Evolutionary conservation across 2,329 filamentous ascomycete genomes (phyloP).

Genomic region (Clarireedia monteithiana): DNA sequence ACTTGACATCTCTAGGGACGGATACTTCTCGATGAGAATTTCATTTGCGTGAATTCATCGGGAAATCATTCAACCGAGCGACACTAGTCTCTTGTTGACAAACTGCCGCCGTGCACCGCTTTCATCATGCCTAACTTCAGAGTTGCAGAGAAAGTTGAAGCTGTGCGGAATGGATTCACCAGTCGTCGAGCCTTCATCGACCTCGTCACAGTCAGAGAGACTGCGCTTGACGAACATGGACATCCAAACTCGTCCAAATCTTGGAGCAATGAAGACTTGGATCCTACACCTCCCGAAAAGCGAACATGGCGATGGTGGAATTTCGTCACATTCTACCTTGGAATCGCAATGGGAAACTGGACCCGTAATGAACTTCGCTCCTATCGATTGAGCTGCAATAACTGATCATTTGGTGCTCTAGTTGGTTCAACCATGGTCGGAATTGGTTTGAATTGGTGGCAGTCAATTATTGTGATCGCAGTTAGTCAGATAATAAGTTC

Average conservation of each 20-base stretch:
- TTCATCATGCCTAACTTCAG: neutral
- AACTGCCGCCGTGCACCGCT: constrained; percentile 8
- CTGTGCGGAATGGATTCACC: constrained; percentile 18
- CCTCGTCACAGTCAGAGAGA: constrained; percentile 19
- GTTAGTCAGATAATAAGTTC: constrained; percentile 35
- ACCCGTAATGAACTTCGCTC: constrained; percentile 15
- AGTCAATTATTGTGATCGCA: constrained; percentile 37
- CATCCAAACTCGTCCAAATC: constrained; percentile 11
- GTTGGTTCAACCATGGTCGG: constrained; percentile 34
- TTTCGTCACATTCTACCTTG: constrained; percentile 34
- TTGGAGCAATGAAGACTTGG: constrained; percentile 28
- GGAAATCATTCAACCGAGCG: too few species aligned
- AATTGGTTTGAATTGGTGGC: constrained; percentile 39
- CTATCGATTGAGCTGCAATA: neutral
- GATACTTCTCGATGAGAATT: neutral
- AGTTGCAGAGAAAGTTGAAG: constrained; percentile 11
- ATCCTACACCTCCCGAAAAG: constrained; percentile 19
- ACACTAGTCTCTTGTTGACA: too few species aligned
- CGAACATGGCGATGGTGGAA: constrained; percentile 31
- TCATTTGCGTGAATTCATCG: too few species aligned
- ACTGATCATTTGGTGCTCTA: neutral
- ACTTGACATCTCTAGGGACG: neutral
- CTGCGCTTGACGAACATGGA: constrained; percentile 21
- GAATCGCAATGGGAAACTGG: constrained; percentile 37
- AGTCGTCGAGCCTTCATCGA: constrained; percentile 16